Conservation (phyloP, 257 asterid genomes). For the Solanum sejunctum region DNA sequence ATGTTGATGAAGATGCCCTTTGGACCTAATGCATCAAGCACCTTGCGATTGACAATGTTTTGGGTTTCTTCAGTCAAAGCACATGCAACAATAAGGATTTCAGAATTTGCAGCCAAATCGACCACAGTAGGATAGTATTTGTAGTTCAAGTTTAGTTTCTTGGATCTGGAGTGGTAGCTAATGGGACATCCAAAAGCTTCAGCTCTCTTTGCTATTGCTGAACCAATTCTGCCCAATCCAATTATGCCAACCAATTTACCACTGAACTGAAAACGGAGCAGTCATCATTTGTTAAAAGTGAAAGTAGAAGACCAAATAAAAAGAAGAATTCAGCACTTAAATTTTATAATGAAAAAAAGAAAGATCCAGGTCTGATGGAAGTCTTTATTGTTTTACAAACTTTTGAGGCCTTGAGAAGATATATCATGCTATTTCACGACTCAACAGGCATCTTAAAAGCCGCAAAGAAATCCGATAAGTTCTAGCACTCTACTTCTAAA, state of each 20-base stretch:
- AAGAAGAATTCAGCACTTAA: not conserved
- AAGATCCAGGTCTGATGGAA: not conserved
- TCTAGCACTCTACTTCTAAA: not conserved
- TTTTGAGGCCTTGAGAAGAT: not conserved
- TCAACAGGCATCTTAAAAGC: not conserved
- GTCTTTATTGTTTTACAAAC: not conserved
- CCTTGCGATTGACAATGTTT: constrained; percentile 43
- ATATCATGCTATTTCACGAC: not conserved
- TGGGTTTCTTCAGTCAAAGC: constrained; percentile 49
- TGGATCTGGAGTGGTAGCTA: constrained; percentile 51
- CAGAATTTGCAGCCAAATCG: constrained; percentile 46
- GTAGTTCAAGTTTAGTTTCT: constrained; percentile 41
- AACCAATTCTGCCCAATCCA: constrained; percentile 82
- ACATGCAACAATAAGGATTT: constrained; percentile 53
- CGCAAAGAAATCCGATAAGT: not conserved
- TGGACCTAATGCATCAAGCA: constrained; percentile 60
- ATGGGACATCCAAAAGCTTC: constrained; percentile 65
- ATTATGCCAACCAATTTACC: constrained; percentile 68
- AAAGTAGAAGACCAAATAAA: not conserved
- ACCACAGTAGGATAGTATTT: constrained; percentile 27
- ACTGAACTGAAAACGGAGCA: constrained; percentile 43
- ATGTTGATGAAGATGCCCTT: constrained; percentile 60
- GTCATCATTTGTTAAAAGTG: not conserved
- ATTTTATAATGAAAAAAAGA: not conserved
- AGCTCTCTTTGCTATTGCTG: constrained; percentile 69